Evolutionary conservation across 345 rosid species (phyloP).

Genomic region (Mangifera indica): DNA sequence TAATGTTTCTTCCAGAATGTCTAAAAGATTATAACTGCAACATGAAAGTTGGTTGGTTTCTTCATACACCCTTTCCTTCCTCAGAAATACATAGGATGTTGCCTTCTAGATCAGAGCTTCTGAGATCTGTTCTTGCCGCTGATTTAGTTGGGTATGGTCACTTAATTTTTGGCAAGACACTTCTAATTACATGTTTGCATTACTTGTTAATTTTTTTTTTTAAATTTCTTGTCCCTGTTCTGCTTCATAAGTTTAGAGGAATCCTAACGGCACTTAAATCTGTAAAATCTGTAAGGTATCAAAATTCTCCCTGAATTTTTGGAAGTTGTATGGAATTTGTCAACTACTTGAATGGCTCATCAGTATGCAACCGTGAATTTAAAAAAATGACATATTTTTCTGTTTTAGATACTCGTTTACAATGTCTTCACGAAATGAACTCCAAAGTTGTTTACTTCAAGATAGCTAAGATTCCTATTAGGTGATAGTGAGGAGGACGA

Average conservation of each 20-base stretch:
- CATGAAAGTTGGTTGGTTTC: slow-evolving; percentile 66
- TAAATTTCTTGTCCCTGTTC: slow-evolving; percentile 7
- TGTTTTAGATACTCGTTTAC: no score
- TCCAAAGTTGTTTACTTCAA: no score
- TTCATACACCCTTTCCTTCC: slow-evolving; percentile 60
- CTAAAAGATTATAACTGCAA: slow-evolving; percentile 40
- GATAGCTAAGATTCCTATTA: no score
- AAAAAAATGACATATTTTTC: no score
- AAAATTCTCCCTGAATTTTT: neutral
- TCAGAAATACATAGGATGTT: slow-evolving; percentile 58
- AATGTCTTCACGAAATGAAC: no score
- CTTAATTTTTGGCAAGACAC: neutral
- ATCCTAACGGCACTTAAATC: neutral
- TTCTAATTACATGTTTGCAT: neutral
- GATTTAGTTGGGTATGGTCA: slow-evolving; percentile 54
- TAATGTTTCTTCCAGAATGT: slow-evolving; percentile 57
- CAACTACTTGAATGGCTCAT: no score
- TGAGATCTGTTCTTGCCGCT: slow-evolving; percentile 57
- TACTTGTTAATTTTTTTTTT: neutral
- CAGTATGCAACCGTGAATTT: no score
- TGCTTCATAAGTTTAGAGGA: neutral
- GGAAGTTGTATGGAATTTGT: no score
- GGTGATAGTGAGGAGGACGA: no score
- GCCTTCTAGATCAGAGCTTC: slow-evolving; percentile 53
- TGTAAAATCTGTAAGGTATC: neutral